Evolutionary conservation across 2,329 filamentous ascomycete genomes (phyloP).

Genomic region (Grosmannia clavigera): DNA sequence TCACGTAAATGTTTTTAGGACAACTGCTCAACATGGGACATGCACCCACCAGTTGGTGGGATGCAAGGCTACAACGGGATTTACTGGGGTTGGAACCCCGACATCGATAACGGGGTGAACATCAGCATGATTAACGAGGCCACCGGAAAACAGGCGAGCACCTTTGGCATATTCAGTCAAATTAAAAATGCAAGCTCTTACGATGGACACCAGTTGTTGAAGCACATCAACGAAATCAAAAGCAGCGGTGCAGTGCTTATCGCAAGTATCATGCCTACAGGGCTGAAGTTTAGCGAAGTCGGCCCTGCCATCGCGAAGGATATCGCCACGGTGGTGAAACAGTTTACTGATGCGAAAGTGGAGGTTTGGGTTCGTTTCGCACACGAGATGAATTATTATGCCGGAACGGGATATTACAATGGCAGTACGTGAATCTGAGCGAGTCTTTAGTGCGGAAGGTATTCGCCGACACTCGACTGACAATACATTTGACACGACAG

Average conservation of each 20-base stretch:
- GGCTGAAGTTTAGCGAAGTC: background rate
- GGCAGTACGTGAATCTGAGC: background rate
- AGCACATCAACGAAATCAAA: background rate
- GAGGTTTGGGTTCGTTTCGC: slow-evolving; percentile 1
- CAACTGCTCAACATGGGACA: background rate
- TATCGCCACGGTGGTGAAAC: background rate
- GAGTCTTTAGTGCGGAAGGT: background rate
- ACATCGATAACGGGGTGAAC: background rate
- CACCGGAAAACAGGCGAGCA: background rate
- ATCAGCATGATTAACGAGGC: background rate
- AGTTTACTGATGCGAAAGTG: background rate
- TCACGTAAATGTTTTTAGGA: background rate
- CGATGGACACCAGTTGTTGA: background rate
- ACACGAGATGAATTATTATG: slow-evolving; percentile 1
- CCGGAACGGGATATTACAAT: background rate
- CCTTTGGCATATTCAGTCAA: background rate
- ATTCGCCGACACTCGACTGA: background rate
- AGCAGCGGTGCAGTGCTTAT: background rate
- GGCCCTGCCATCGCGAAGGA: background rate
- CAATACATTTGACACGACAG: background rate
- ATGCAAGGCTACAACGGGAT: slow-evolving; percentile 1
- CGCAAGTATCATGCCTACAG: background rate
- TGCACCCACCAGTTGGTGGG: background rate
- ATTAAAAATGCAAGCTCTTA: background rate
- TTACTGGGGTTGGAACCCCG: slow-evolving; percentile 1